Percentiles rank a stretch among this genome's conserved stretches.
These are phyloP conservation scores for Isoetes taiwanensis DNA, from an alignment of 75 land plant species.

Conservation along the genomic window DNA sequence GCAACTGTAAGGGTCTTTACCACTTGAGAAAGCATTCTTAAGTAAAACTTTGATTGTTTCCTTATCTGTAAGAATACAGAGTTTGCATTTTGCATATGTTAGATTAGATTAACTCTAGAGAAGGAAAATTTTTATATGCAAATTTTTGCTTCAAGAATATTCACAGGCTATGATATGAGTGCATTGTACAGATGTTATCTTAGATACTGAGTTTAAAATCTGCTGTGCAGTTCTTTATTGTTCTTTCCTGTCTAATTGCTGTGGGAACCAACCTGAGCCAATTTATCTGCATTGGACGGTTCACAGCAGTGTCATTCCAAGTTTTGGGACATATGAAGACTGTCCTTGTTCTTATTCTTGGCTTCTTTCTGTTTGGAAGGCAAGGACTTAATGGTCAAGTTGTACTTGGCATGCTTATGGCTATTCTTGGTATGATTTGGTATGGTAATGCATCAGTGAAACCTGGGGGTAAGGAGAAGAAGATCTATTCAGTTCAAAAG, in stretches of 20 bases:
- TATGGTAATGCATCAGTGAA: slow-evolving; percentile 63
- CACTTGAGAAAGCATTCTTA: too few relatives aligned
- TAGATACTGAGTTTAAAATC: too few relatives aligned
- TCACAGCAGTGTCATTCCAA: slow-evolving; percentile 75
- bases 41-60: too few relatives aligned
- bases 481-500: slow-evolving; percentile 29
- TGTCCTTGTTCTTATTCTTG: slow-evolving; percentile 51
- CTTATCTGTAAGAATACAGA: too few relatives aligned
- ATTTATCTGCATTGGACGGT: slow-evolving; percentile 80
- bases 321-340: slow-evolving; percentile 78
- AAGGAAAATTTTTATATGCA: too few relatives aligned
- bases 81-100: too few relatives aligned
- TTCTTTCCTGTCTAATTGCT: slow-evolving; percentile 57
- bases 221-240: slow-evolving; percentile 54
- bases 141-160: too few relatives aligned
- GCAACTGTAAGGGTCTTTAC: slow-evolving; percentile 54
- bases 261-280: slow-evolving; percentile 83
- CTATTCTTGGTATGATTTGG: slow-evolving; percentile 70
- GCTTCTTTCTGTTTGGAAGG: slow-evolving; percentile 58
- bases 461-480: slow-evolving; percentile 63
- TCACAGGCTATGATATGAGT: too few relatives aligned
- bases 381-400: slow-evolving; percentile 56
- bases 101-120: too few relatives aligned
- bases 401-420: slow-evolving; percentile 59
- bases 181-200: too few relatives aligned